These are phyloP conservation scores for Purpureocillium lavendulum DNA, from an alignment of 2,329 filamentous ascomycete genomes.

Conservation along the genomic window DNA sequence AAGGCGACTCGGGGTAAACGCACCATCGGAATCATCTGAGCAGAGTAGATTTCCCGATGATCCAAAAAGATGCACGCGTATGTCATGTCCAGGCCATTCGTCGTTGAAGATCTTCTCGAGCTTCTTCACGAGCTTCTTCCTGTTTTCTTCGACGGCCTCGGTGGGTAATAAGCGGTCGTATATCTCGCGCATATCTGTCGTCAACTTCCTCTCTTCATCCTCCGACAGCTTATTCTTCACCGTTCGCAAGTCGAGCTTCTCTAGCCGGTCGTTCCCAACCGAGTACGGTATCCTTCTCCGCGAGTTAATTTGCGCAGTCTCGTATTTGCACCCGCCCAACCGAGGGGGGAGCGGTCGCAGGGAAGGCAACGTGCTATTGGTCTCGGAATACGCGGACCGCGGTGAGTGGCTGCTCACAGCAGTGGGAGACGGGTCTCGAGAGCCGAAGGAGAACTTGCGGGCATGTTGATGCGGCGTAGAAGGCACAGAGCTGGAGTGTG, in stretches of 20 bases:
- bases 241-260: conserved; percentile 62
- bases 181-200: conserved; percentile 74
- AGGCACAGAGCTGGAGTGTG: conserved; percentile 79
- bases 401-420: conserved; percentile 74
- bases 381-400: conserved; percentile 83
- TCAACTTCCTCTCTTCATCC: conserved; percentile 67
- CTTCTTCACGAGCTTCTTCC: conserved; percentile 73
- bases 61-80: conserved; percentile 91
- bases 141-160: conserved; percentile 65
- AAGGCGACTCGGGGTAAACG: conserved; percentile 19
- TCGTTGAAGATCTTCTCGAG: conserved; percentile 80
- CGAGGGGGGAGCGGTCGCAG: conserved; percentile 55
- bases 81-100: conserved; percentile 85
- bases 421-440: conserved; percentile 71
- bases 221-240: conserved; percentile 62
- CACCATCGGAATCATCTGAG: conserved; percentile 93
- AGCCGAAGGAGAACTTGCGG: conserved; percentile 72
- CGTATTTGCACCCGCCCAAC: conserved; percentile 69
- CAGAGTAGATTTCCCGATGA: conserved; percentile 93
- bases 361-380: conserved; percentile 64
- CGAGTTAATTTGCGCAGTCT: conserved; percentile 74
- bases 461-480: conserved; percentile 88
- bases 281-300: conserved; percentile 88
- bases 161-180: conserved; percentile 83
- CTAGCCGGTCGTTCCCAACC: conserved; percentile 70